Conservation (phyloP, 163 green algal species). For the Trebouxiophyceae sp. region DNA sequence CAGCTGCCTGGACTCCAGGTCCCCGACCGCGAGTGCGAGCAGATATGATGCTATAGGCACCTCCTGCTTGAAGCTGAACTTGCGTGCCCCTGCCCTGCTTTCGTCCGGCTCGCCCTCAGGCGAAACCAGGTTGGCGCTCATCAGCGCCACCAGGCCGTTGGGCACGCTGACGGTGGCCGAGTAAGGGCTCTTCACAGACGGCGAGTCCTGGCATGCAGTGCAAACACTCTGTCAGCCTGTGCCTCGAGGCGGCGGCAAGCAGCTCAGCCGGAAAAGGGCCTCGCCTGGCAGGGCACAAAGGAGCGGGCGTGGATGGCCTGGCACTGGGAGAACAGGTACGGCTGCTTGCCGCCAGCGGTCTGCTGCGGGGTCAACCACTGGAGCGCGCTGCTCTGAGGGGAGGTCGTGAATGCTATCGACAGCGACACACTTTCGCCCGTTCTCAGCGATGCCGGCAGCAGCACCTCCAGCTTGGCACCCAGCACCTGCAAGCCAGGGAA, state of each 20-base stretch:
- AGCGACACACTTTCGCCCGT: constrained; percentile 5
- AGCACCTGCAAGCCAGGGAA: constrained; percentile 47
- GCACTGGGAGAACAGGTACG: constrained; percentile 90
- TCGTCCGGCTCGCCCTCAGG: neutral
- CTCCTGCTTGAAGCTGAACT: constrained; percentile 40
- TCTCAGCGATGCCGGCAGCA: constrained; percentile 25
- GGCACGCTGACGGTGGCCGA: constrained; percentile 61
- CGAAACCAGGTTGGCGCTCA: constrained; percentile 12
- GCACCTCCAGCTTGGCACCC: constrained; percentile 45
- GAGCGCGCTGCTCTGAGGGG: constrained; percentile 35
- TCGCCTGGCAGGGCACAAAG: constrained; percentile 20
- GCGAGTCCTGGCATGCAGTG: constrained; percentile 65
- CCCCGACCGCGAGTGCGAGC: constrained; percentile 74
- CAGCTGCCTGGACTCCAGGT: constrained; percentile 58
- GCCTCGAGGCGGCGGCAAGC: too few relatives aligned
- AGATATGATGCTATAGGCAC: constrained; percentile 85
- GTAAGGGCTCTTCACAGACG: constrained; percentile 78
- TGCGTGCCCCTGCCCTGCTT: neutral
- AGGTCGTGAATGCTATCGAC: constrained; percentile 28
- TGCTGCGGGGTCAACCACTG: constrained; percentile 61
- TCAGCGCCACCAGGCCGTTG: constrained; percentile 27
- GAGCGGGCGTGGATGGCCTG: constrained; percentile 89
- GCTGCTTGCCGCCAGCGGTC: constrained; percentile 70
- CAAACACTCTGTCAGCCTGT: too few relatives aligned
- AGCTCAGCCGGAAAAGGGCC: too few relatives aligned